Evolutionary conservation across 164 flowering plant genomes (phyloP), one percentile per base, ranked within the genome.

Genomic region (Warburgia ugandensis): DNA sequence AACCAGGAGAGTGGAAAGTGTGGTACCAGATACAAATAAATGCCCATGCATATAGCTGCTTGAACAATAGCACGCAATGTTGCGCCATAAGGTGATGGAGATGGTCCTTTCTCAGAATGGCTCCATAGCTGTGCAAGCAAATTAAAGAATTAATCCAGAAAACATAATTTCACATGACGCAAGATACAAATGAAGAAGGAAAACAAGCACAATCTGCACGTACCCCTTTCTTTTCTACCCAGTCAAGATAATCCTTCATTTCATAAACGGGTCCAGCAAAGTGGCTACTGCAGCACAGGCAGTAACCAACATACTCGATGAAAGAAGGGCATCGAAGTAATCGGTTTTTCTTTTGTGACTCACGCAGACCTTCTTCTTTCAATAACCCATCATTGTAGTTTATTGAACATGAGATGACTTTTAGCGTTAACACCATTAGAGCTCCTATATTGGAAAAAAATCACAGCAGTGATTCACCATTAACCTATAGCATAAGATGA

Each of bases 211-310:
- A 29, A 8, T 5, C n/a, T n/a, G 16, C 52, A 56, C 73, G 23
- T 63, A 92, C 98, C 80, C 95, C 94, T 56, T 81, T 86, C 53
- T 78, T 53, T 58, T 81, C 98, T 32, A 91, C 79, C 86, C 95
- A 92, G 12, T 92, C 96, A 32, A 92, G 78, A 69, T 92, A 92
- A 66, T 83, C 95, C 67, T 92, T 88, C 80, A 85, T 84, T 68
- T 92, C 98, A 70, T 67, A 92, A 56, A 92, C 96, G 30, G 98
- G 98, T 37, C 98, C 98, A 58, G 96, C 95, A 77, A 92, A 86
- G 71, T 88, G 98, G 66, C 95, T 92, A 37, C 95, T 96, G 66
- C 96, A 88, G 61, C 84, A 80, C 43, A 92, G 89, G 68, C 98
- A 92, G 63, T 78, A 92, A 36, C 96, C 96, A 58, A 72, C 27